These are phyloP conservation scores for Suhomyces prunicola DNA, from an alignment of 805 yeast genomes.

Conservation along the genomic window DNA sequence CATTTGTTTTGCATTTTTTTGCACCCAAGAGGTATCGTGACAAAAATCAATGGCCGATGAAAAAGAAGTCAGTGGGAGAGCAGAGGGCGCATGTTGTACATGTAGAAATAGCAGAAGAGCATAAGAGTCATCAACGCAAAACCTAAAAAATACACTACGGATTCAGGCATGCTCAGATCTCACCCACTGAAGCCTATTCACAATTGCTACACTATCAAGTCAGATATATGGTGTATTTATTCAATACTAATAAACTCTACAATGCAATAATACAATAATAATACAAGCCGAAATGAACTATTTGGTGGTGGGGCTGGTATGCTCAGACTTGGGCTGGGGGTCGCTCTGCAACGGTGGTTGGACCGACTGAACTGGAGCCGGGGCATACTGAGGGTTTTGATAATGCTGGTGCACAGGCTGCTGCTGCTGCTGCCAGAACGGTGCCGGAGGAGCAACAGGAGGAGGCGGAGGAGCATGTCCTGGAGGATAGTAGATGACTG, in stretches of 20 bases:
- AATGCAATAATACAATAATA: background rate
- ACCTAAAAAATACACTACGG: too few species aligned
- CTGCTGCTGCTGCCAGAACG: conserved; percentile 1
- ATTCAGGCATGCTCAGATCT: background rate
- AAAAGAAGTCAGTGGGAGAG: background rate
- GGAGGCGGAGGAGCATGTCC: conserved; percentile 4
- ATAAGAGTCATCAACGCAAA: background rate
- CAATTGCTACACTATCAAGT: background rate
- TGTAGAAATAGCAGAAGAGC: background rate
- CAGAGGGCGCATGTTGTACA: background rate
- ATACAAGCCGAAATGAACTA: conserved; percentile 1
- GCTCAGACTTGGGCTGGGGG: conserved; percentile 1
- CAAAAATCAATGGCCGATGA: background rate
- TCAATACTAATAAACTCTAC: background rate
- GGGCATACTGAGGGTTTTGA: background rate
- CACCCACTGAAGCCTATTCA: too few species aligned
- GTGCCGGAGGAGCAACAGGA: background rate
- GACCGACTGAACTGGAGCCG: background rate
- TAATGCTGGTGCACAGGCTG: background rate
- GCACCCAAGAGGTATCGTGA: background rate
- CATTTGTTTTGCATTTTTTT: background rate
- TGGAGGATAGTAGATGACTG: conserved; percentile 2
- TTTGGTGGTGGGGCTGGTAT: conserved; percentile 3
- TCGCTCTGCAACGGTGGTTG: background rate
- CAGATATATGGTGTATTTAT: background rate